Percentiles rank a stretch among this genome's conserved stretches.
Conservation (phyloP, 495 filamentous ascomycete species). For the Aspergillus steynii region DNA sequence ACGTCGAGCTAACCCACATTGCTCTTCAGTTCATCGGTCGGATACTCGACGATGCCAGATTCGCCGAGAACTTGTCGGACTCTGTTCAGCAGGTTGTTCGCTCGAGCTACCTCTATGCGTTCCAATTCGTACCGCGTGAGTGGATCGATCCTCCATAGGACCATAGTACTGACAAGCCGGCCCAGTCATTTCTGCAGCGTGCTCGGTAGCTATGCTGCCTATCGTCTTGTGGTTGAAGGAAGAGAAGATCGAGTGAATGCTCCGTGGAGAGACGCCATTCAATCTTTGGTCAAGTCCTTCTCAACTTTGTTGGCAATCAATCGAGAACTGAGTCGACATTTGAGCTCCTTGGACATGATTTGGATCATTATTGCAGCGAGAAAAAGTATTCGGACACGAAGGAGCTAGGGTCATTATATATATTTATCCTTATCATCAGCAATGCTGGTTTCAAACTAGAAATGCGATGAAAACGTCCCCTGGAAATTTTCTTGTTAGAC, state of each 20-base stretch:
- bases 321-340: too few relatives aligned
- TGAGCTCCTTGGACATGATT: too few relatives aligned
- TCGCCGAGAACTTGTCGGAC: slow-evolving; percentile 16
- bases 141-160: neutral
- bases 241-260: slow-evolving; percentile 1
- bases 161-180: neutral
- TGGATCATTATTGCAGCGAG: too few relatives aligned
- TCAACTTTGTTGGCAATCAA: too few relatives aligned
- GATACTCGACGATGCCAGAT: slow-evolving; percentile 24
- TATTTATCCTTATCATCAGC: too few relatives aligned
- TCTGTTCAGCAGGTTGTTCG: slow-evolving; percentile 14
- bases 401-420: too few relatives aligned
- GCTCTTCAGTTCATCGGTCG: slow-evolving; percentile 24
- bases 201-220: neutral
- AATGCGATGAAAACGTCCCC: too few relatives aligned
- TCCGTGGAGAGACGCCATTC: too few relatives aligned
- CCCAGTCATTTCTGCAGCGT: neutral
- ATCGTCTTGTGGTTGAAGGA: slow-evolving; percentile 4
- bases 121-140: slow-evolving; percentile 28
- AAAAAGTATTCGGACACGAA: too few relatives aligned
- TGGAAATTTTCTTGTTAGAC: too few relatives aligned
- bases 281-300: too few relatives aligned
- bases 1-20: neutral
- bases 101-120: slow-evolving; percentile 26
- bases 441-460: too few relatives aligned